Evolutionary conservation across 192 early-diverging fungal species (phyloP).

Genomic region (Coemansia umbellata): DNA sequence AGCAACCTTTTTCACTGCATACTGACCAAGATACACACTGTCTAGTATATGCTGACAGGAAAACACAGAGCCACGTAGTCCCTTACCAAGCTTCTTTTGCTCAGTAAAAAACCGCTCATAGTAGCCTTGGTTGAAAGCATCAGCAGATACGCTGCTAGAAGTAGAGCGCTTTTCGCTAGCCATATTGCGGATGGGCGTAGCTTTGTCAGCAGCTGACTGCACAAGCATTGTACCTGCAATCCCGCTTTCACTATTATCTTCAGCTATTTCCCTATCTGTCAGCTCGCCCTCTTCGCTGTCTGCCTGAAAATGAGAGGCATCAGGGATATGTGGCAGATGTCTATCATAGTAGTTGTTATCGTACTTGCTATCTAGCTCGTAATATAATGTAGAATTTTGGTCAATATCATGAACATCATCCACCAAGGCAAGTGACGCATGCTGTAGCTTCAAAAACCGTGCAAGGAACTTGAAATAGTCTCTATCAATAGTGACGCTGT

Average conservation of each 20-base stretch:
- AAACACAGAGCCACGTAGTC: constrained; percentile 86
- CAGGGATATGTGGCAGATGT: neutral
- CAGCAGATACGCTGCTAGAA: constrained; percentile 46
- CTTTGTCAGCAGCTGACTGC: neutral
- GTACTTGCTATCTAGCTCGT: neutral
- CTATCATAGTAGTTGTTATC: neutral
- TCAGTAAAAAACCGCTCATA: constrained; percentile 92
- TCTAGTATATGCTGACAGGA: constrained; percentile 80
- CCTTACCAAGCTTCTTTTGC: constrained; percentile 81
- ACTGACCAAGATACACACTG: constrained; percentile 70
- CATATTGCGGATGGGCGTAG: neutral
- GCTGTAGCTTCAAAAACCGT: constrained; percentile 18
- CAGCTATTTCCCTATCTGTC: neutral
- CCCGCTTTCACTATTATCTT: neutral
- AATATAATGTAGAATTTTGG: neutral
- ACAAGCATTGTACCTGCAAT: neutral
- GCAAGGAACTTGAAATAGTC: constrained; percentile 40
- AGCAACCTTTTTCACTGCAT: constrained; percentile 92
- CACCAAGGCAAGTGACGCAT: constrained; percentile 8
- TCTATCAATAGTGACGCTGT: constrained; percentile 18
- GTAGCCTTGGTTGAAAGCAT: constrained; percentile 92
- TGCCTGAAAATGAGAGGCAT: neutral
- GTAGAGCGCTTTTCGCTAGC: neutral
- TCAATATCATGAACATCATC: neutral
- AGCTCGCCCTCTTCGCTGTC: neutral